A percentile compares a stretch with the other conserved stretches of the same genome.
phyloP scores from a whole-genome alignment of 1,284 basidiomycete species.

The Cryptococcus amylolentus region DNA sequence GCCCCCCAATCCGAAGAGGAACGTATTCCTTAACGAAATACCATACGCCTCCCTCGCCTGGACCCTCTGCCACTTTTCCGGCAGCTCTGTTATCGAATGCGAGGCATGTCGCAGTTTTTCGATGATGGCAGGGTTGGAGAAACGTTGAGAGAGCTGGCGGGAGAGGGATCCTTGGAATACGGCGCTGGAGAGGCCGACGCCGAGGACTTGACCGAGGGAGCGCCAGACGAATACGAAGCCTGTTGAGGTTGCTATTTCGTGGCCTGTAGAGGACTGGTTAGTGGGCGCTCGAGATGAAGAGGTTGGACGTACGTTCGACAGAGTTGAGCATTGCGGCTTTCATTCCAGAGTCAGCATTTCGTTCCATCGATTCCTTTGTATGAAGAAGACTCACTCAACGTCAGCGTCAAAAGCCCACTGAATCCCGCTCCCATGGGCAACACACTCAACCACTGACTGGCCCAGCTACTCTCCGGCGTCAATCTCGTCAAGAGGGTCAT shows the following conservation, averaged over 20 bases:
- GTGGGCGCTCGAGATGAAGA: background rate
- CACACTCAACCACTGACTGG: slow-evolving; percentile 24
- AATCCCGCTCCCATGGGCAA: slow-evolving; percentile 31
- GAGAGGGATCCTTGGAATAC: slow-evolving; percentile 24
- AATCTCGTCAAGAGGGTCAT: slow-evolving; percentile 23
- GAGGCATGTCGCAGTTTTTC: slow-evolving; percentile 22
- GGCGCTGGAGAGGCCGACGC: slow-evolving; percentile 29
- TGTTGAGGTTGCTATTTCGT: slow-evolving; percentile 25
- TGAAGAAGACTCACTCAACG: slow-evolving; percentile 15
- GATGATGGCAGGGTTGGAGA: slow-evolving; percentile 20
- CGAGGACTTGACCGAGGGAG: slow-evolving; percentile 29
- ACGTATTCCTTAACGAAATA: slow-evolving; percentile 21
- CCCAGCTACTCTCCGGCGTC: slow-evolving; percentile 7
- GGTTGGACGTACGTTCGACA: slow-evolving; percentile 18
- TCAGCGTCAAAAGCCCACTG: slow-evolving; percentile 24
- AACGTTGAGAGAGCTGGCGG: slow-evolving; percentile 14
- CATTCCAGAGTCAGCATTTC: background rate
- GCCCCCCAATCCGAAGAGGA: slow-evolving; percentile 23
- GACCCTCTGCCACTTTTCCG: slow-evolving; percentile 8
- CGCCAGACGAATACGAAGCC: slow-evolving; percentile 31
- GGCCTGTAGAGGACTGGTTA: slow-evolving; percentile 1
- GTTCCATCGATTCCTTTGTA: background rate
- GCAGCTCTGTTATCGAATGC: slow-evolving; percentile 19
- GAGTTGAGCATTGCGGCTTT: slow-evolving; percentile 27
- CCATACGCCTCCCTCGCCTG: slow-evolving; percentile 24